Base-by-base conservation (phyloP, 106 monocot genomes). In the Allium fistulosum region DNA sequence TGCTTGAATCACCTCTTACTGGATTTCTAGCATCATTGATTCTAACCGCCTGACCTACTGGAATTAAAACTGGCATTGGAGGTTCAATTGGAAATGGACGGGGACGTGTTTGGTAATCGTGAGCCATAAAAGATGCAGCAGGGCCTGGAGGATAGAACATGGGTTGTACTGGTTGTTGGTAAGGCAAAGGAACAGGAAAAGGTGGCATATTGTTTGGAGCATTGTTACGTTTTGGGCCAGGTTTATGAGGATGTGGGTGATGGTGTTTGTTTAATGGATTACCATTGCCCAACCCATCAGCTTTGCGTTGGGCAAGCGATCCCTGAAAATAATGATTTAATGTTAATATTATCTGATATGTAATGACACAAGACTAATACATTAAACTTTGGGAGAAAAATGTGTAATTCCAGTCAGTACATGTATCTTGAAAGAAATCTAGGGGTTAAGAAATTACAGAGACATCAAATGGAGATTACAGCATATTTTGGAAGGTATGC, bases 141-240 rank as follows among this genome's bases (percentile, higher is more conserved):
- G 74, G 81, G 15, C 78, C 53, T 7, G 78, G 68, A 62, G 82
- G 84, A 61, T 78, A 80, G 48, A 84, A 48, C 62, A 82, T 55
- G 37, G 76, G 93, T 46, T 76, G 93, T 48, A 75, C 69, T 50
- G 81, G 75, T 51, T 72, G 86, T 68, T 80, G 92, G 56, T 83
- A 90, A 5, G 89, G 66, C 62, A 81, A 63, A 10, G 80, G 79
- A 57, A 62, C 61, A 67, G 82, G 78, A 26, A 84, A 85, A 58
- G 87, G 76, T n/a, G 82, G 77, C 10, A 73, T 68, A 62, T 63
- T 71, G 80, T 80, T 83, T 65, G 74, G 70, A 37, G 75, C 72
- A 9, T 59, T 56, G 71, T 77, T 65, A 55, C 74, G 80, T 74
- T 84, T 96, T 51, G 72, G 67, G 57, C 78, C 75, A 66, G 66